These are phyloP conservation scores for Dactylella cylindrospora DNA, from an alignment of 2,329 filamentous ascomycete species.

Conservation along the genomic window DNA sequence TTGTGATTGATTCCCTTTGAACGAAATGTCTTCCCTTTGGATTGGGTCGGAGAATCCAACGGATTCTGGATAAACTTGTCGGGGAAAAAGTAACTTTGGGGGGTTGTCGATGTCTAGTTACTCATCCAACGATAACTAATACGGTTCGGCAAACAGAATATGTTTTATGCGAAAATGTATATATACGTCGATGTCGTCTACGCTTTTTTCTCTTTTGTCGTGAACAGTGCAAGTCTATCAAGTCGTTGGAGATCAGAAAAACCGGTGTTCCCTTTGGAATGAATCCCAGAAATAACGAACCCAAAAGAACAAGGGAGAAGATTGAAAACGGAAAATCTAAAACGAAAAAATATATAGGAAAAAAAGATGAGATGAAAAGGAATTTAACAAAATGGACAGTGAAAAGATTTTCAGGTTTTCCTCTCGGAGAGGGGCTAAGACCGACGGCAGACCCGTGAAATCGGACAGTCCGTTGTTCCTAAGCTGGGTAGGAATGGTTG, in stretches of 20 bases:
- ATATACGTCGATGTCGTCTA: slow-evolving; percentile 7
- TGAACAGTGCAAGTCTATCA: too few species aligned
- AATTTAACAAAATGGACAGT: slow-evolving; percentile 25
- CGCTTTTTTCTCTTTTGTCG: slow-evolving; percentile 20
- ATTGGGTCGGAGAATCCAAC: slow-evolving; percentile 4
- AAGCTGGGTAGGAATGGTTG: slow-evolving; percentile 13
- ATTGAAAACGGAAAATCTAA: slow-evolving; percentile 3
- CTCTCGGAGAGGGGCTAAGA: slow-evolving; percentile 35
- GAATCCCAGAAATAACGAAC: slow-evolving; percentile 36
- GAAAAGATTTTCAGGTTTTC: slow-evolving; percentile 28
- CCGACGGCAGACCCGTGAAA: slow-evolving; percentile 39
- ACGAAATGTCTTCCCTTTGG: neutral
- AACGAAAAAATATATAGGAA: too few species aligned
- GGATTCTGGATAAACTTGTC: slow-evolving; percentile 19
- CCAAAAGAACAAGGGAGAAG: slow-evolving; percentile 23
- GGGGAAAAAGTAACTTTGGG: slow-evolving; percentile 20
- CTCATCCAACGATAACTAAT: slow-evolving; percentile 40
- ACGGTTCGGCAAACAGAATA: too few species aligned
- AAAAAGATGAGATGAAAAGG: slow-evolving; percentile 35
- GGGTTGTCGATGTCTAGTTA: slow-evolving; percentile 20
- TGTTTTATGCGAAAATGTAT: neutral
- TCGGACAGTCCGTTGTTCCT: slow-evolving; percentile 31
- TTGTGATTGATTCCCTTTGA: slow-evolving; percentile 8
- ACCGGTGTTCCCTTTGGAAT: slow-evolving; percentile 23
- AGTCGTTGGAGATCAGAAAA: slow-evolving; percentile 40